phyloP scores from a whole-genome alignment of 140 eudicot species.

The Erigeron philadelphicus region DNA sequence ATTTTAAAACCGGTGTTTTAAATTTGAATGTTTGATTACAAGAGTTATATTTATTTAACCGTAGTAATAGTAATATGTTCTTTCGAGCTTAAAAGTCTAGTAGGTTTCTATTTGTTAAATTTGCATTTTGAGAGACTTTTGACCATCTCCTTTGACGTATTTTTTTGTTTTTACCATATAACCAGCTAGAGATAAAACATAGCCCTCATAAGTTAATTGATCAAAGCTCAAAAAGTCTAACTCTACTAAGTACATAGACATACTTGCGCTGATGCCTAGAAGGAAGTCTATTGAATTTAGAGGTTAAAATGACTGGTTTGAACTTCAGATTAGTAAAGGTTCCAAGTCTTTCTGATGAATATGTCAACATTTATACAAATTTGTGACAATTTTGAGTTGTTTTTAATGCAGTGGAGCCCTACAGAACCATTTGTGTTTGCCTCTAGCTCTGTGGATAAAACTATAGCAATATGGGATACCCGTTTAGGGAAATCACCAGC shows the following conservation, averaged over 20 bases:
- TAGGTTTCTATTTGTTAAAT: too few relatives aligned
- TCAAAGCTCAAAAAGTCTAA: too few relatives aligned
- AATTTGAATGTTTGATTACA: too few relatives aligned
- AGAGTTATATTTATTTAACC: too few relatives aligned
- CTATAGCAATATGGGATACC: constrained; percentile 83
- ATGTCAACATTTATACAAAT: background rate
- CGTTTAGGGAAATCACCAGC: constrained; percentile 73
- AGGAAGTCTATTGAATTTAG: background rate
- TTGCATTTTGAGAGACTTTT: too few relatives aligned
- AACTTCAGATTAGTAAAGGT: background rate
- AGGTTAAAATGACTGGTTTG: background rate
- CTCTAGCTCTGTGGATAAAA: constrained; percentile 87
- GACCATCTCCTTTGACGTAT: too few relatives aligned
- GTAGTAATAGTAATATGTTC: too few relatives aligned
- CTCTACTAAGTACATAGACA: background rate
- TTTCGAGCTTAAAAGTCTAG: too few relatives aligned
- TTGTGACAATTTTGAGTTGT: background rate
- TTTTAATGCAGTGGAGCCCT: constrained; percentile 82
- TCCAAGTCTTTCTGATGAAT: background rate
- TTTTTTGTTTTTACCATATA: too few relatives aligned
- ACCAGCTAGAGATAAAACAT: too few relatives aligned
- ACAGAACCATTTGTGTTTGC: constrained; percentile 71
- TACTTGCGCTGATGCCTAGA: background rate
- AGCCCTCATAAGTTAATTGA: too few relatives aligned
- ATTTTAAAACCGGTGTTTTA: too few relatives aligned